Conservation (phyloP, 305 asterid species). For the Plantago coronopus region DNA sequence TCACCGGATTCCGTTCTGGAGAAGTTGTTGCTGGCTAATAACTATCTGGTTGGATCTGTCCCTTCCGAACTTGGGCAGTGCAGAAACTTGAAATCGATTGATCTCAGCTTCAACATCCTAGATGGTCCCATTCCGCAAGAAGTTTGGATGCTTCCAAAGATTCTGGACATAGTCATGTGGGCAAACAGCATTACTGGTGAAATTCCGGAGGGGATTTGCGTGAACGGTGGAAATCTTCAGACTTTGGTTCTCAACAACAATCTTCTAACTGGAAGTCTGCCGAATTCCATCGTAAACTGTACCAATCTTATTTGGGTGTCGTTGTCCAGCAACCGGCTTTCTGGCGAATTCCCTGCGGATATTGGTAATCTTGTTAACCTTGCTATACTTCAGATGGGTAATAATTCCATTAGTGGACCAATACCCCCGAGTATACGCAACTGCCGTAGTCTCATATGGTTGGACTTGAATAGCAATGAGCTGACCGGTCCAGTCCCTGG, state of each 20-base stretch:
- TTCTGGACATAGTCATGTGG: constrained; percentile 78
- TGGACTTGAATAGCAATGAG: constrained; percentile 80
- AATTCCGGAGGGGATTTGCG: constrained; percentile 72
- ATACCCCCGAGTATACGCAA: constrained; percentile 57
- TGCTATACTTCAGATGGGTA: constrained; percentile 81
- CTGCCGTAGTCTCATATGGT: constrained; percentile 72
- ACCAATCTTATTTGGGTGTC: constrained; percentile 81
- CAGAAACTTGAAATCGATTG: constrained; percentile 48
- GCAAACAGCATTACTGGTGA: constrained; percentile 72
- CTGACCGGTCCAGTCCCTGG: constrained; percentile 55
- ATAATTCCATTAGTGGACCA: constrained; percentile 57
- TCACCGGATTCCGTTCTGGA: constrained; percentile 45
- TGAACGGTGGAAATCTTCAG: constrained; percentile 70
- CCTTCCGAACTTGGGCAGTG: constrained; percentile 64
- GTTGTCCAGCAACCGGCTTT: constrained; percentile 61
- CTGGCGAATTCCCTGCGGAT: constrained; percentile 56
- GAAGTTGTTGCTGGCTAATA: constrained; percentile 54
- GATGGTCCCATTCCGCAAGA: constrained; percentile 56
- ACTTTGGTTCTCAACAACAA: constrained; percentile 78
- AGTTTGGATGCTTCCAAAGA: constrained; percentile 68
- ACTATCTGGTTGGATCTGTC: constrained; percentile 55
- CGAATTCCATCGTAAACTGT: constrained; percentile 67
- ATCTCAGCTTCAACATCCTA: constrained; percentile 71
- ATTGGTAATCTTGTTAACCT: constrained; percentile 63
- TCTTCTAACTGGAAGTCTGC: constrained; percentile 53